These are phyloP conservation scores for Hypoxylon intermedium DNA, from an alignment of 495 filamentous ascomycete genomes.

Conservation along the genomic window DNA sequence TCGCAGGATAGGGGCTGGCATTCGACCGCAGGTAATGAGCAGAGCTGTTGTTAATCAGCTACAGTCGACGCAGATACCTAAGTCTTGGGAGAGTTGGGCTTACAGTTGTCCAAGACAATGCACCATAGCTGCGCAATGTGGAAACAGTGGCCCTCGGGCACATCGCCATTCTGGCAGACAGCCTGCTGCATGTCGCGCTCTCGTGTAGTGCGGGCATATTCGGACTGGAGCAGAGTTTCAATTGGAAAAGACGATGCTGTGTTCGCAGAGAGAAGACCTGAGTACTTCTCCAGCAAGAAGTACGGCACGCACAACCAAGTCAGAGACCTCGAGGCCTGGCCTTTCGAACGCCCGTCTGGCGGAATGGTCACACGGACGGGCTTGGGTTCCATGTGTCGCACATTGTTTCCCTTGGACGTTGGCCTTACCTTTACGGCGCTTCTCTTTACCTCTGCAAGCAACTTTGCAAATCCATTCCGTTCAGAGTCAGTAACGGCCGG, in stretches of 20 bases:
- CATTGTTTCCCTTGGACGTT: constrained; percentile 31
- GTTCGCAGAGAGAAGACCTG: constrained; percentile 31
- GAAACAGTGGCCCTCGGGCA: constrained; percentile 43
- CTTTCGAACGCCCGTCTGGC: constrained; percentile 25
- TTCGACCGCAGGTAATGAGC: constrained; percentile 40
- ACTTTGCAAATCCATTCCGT: constrained; percentile 31
- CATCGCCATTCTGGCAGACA: constrained; percentile 41
- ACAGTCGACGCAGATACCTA: neutral
- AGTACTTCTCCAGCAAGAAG: constrained; percentile 49
- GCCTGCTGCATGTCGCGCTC: constrained; percentile 51
- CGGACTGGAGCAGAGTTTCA: constrained; percentile 47
- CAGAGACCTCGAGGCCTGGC: constrained; percentile 29
- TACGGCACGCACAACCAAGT: constrained; percentile 50
- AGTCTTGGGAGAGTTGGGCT: neutral
- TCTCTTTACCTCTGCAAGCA: constrained; percentile 34
- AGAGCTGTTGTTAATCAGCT: constrained; percentile 29
- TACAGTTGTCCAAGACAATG: constrained; percentile 47
- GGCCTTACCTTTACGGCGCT: constrained; percentile 41
- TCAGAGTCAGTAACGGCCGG: constrained; percentile 33
- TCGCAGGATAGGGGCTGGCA: constrained; percentile 24
- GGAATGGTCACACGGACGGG: constrained; percentile 37
- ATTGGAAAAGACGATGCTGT: constrained; percentile 42
- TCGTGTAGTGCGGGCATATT: constrained; percentile 37
- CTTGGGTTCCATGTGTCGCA: constrained; percentile 43
- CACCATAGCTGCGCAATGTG: constrained; percentile 52